Percentiles rank a stretch among this genome's conserved stretches.
phyloP scores from a whole-genome alignment of 352 stramenopile species.

The Phytophthora vignae region DNA sequence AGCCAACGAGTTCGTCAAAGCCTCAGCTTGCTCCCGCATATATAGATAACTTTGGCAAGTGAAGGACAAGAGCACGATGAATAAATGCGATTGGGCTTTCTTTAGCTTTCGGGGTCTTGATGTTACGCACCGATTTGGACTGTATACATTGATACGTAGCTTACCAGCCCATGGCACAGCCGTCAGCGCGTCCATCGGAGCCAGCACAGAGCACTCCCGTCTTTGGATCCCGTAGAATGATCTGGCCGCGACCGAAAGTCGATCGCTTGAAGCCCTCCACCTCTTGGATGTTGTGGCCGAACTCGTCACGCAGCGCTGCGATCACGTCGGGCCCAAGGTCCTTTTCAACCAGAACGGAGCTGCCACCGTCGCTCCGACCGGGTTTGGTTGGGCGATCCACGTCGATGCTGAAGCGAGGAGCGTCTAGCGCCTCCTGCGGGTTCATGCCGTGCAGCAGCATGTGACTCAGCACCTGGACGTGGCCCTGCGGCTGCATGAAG shows the following conservation, averaged over 20 bases:
- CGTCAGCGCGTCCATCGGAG: constrained; percentile 95
- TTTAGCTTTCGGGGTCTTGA: constrained; percentile 21
- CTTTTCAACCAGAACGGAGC: constrained; percentile 88
- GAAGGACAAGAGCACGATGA: constrained; percentile 3
- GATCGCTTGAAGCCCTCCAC: constrained; percentile 41
- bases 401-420: constrained; percentile 94
- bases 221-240: constrained; percentile 81
- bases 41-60: constrained; percentile 9
- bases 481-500: constrained; percentile 98
- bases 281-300: constrained; percentile 74
- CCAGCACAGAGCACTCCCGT: constrained; percentile 94
- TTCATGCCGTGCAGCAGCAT: constrained; percentile 87
- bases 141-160: background rate
- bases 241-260: constrained; percentile 85
- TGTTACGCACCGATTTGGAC: background rate
- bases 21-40: constrained; percentile 1
- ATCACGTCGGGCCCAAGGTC: constrained; percentile 77
- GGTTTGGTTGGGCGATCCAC: constrained; percentile 51
- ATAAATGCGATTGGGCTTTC: constrained; percentile 21
- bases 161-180: constrained; percentile 92
- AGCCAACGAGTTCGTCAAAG: constrained; percentile 12
- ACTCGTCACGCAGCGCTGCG: constrained; percentile 65
- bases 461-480: constrained; percentile 95
- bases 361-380: constrained; percentile 59
- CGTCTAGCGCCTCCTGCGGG: constrained; percentile 93